Conservation (phyloP, 1,284 basidiomycete genomes). For the Coriolopsis trogii region DNA sequence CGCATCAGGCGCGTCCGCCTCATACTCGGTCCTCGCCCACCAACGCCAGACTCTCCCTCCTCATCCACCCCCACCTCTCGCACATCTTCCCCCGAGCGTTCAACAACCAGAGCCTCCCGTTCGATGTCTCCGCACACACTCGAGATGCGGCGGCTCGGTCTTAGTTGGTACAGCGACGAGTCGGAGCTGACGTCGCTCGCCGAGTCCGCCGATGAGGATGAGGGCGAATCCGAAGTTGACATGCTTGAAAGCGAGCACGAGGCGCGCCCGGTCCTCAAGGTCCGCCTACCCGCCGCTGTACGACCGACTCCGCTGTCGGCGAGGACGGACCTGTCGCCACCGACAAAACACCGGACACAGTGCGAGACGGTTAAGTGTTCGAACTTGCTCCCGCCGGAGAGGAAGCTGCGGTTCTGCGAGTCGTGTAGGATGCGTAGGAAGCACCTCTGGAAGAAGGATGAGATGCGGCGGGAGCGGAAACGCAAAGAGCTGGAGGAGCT, state of each 20-base stretch:
- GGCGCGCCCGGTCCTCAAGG: too few relatives aligned
- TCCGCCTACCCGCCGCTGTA: not conserved
- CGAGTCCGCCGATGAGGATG: slow-evolving; percentile 22
- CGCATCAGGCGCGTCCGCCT: slow-evolving; percentile 10
- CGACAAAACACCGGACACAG: slow-evolving; percentile 12
- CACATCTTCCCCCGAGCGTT: slow-evolving; percentile 2
- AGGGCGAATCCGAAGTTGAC: slow-evolving; percentile 25
- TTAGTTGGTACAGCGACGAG: slow-evolving; percentile 25
- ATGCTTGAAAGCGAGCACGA: slow-evolving; percentile 14
- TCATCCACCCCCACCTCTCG: slow-evolving; percentile 6
- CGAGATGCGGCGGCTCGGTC: not conserved
- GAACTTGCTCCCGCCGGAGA: slow-evolving; percentile 18
- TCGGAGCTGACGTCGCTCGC: slow-evolving; percentile 29
- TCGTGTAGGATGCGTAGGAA: slow-evolving; percentile 37
- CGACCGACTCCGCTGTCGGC: not conserved
- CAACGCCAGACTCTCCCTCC: not conserved
- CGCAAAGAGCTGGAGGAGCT: not conserved
- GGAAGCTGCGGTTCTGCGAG: slow-evolving; percentile 36
- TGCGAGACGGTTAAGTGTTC: slow-evolving; percentile 20
- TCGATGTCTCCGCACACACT: not conserved
- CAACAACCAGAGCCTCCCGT: not conserved
- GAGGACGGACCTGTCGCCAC: not conserved
- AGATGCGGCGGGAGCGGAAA: not conserved
- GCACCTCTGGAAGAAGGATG: slow-evolving; percentile 23
- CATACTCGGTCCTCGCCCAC: slow-evolving; percentile 6